These are phyloP conservation scores for Paracoccidioides lutzii DNA, from an alignment of 2,329 filamentous ascomycete genomes.

Conservation along the genomic window DNA sequence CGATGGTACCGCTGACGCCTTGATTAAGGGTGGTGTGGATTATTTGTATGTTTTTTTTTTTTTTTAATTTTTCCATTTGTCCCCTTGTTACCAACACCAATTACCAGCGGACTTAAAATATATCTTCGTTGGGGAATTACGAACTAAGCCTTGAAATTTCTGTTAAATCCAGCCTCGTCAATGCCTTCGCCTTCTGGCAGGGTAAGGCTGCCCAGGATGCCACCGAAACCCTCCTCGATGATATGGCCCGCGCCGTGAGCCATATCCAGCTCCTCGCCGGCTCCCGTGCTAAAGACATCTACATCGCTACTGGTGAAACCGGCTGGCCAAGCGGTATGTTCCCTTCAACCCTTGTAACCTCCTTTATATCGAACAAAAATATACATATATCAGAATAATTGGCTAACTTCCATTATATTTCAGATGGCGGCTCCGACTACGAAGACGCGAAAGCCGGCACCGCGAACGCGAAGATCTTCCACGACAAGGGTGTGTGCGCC, in stretches of 20 bases:
- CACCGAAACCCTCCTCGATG: conserved; percentile 52
- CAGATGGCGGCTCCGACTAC: conserved; percentile 47
- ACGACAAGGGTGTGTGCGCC: conserved; percentile 48
- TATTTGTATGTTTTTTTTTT: conserved; percentile 35
- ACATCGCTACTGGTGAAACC: conserved; percentile 58
- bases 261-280: conserved; percentile 50
- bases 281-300: conserved; percentile 39
- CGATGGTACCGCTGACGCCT: conserved; percentile 53
- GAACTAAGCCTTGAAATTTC: too few relatives aligned
- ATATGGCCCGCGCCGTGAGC: conserved; percentile 50
- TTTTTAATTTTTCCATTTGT: not conserved
- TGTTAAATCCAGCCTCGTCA: conserved; percentile 38
- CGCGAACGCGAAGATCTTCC: conserved; percentile 48
- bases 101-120: too few relatives aligned
- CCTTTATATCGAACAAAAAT: not conserved
- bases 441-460: conserved; percentile 47
- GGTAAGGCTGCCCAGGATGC: conserved; percentile 46
- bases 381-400: not conserved
- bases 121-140: too few relatives aligned
- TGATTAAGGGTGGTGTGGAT: conserved; percentile 48
- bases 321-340: conserved; percentile 47
- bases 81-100: too few relatives aligned
- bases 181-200: conserved; percentile 65
- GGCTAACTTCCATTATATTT: not conserved
- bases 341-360: not conserved